A percentile compares a stretch with the other conserved stretches of the same genome.
Conservation (phyloP, 2,329 filamentous ascomycete genomes). For the Myriosclerotinia scirpicola region DNA sequence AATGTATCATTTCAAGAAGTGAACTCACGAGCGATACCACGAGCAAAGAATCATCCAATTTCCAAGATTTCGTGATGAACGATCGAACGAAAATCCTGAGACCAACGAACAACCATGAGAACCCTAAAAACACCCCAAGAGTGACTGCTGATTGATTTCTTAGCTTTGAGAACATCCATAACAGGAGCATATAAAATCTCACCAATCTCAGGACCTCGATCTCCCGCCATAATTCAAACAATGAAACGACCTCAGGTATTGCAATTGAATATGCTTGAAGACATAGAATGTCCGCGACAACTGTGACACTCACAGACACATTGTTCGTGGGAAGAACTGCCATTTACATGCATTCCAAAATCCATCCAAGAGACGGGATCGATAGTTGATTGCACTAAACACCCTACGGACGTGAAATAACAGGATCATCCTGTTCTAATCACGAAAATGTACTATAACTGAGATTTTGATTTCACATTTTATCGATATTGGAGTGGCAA, state of each 20-base stretch:
- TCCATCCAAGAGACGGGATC: background rate
- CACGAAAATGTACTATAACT: too few species aligned
- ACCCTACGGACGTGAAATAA: too few species aligned
- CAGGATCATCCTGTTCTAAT: too few species aligned
- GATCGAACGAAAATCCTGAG: slow-evolving; percentile 33
- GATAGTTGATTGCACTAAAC: background rate
- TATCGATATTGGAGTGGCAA: too few species aligned
- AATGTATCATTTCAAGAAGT: background rate
- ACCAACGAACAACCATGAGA: slow-evolving; percentile 33
- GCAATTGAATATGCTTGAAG: background rate
- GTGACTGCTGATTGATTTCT: slow-evolving; percentile 27
- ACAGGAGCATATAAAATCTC: background rate
- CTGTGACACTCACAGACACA: background rate
- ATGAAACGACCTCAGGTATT: background rate
- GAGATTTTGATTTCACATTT: too few species aligned
- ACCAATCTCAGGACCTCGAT: slow-evolving; percentile 13
- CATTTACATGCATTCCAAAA: background rate
- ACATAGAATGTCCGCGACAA: background rate
- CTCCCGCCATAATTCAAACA: background rate
- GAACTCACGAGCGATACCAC: slow-evolving; percentile 30
- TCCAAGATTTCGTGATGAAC: slow-evolving; percentile 33
- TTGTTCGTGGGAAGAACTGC: background rate
- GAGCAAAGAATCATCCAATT: slow-evolving; percentile 34
- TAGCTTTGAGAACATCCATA: slow-evolving; percentile 7
- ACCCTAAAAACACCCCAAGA: slow-evolving; percentile 29